A percentile compares a stretch with the other conserved stretches of the same genome.
phyloP scores from a whole-genome alignment of 2,329 filamentous ascomycete species.

The Ophiosphaerella narmari region DNA sequence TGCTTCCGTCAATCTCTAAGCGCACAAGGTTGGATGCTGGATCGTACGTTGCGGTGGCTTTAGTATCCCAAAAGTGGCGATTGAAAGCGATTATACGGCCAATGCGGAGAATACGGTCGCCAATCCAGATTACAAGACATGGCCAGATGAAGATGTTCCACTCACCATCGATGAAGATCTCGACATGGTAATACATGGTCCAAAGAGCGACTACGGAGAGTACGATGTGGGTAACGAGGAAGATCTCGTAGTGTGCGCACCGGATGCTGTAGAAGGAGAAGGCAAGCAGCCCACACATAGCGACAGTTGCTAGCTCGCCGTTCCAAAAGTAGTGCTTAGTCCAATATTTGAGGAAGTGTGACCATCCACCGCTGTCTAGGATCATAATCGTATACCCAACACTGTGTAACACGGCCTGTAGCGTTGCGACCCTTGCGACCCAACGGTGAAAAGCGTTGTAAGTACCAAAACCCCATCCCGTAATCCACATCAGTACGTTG shows the following conservation, averaged over 20 bases:
- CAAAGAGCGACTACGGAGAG: slow-evolving; percentile 50
- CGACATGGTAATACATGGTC: slow-evolving; percentile 58
- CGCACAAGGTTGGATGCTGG: slow-evolving; percentile 52
- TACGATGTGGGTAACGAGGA: slow-evolving; percentile 53
- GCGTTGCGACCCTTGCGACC: slow-evolving; percentile 65
- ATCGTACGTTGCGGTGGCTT: slow-evolving; percentile 51
- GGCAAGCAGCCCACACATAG: slow-evolving; percentile 52
- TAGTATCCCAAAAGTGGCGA: slow-evolving; percentile 42
- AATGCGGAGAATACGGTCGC: slow-evolving; percentile 55
- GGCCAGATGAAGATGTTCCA: slow-evolving; percentile 59
- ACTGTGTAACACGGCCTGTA: slow-evolving; percentile 67
- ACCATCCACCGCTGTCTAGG: slow-evolving; percentile 44
- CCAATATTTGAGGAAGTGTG: slow-evolving; percentile 46
- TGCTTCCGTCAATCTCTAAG: slow-evolving; percentile 50
- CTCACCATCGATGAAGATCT: slow-evolving; percentile 55
- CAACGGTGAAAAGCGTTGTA: slow-evolving; percentile 72
- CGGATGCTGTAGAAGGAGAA: slow-evolving; percentile 60
- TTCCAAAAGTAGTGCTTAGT: slow-evolving; percentile 56
- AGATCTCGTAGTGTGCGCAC: slow-evolving; percentile 52
- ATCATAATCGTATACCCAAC: slow-evolving; percentile 61
- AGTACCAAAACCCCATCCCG: slow-evolving; percentile 70
- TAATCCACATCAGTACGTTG: slow-evolving; percentile 68
- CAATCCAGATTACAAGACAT: slow-evolving; percentile 55
- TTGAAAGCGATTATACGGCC: slow-evolving; percentile 53
- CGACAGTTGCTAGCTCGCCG: slow-evolving; percentile 51